A percentile compares a stretch with the other conserved stretches of the same genome.
phyloP scores from a whole-genome alignment of 176 grass and related monocot species.

The Pontederia crassipes region DNA sequence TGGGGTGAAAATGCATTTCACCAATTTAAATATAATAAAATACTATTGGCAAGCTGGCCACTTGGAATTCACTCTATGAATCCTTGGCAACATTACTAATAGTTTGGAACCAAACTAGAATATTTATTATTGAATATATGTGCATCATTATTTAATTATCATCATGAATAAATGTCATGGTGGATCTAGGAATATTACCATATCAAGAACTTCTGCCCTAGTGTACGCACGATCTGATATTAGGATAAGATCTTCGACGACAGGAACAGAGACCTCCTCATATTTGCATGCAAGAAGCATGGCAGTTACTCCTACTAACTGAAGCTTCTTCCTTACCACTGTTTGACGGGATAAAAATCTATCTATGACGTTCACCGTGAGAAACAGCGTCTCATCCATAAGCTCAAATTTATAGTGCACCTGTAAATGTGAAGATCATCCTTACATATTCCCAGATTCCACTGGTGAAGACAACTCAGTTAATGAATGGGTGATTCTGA shows the following conservation, averaged over 20 bases:
- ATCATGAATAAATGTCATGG: too few species aligned
- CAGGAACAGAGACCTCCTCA: constrained; percentile 68
- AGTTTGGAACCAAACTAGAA: too few species aligned
- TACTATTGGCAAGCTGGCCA: not conserved
- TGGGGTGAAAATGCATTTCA: not conserved
- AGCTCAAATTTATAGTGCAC: constrained; percentile 57
- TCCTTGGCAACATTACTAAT: not conserved
- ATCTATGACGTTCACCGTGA: constrained; percentile 63
- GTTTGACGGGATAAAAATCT: constrained; percentile 46
- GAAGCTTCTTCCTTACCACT: constrained; percentile 46
- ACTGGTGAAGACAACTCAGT: too few species aligned
- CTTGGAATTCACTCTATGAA: not conserved
- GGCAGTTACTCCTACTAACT: constrained; percentile 63
- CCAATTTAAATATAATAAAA: not conserved
- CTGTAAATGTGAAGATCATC: not conserved
- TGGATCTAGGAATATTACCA: constrained; percentile 33
- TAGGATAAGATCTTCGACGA: constrained; percentile 67
- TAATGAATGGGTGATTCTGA: too few species aligned
- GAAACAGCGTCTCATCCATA: constrained; percentile 71
- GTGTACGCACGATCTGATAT: constrained; percentile 72
- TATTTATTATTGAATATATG: too few species aligned
- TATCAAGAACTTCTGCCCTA: constrained; percentile 66
- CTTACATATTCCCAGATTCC: too few species aligned
- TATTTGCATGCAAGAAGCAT: constrained; percentile 88
- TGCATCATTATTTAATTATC: too few species aligned